Evolutionary conservation across 2,329 filamentous ascomycete genomes (phyloP).

Genomic region (Aureobasidium namibiae): DNA sequence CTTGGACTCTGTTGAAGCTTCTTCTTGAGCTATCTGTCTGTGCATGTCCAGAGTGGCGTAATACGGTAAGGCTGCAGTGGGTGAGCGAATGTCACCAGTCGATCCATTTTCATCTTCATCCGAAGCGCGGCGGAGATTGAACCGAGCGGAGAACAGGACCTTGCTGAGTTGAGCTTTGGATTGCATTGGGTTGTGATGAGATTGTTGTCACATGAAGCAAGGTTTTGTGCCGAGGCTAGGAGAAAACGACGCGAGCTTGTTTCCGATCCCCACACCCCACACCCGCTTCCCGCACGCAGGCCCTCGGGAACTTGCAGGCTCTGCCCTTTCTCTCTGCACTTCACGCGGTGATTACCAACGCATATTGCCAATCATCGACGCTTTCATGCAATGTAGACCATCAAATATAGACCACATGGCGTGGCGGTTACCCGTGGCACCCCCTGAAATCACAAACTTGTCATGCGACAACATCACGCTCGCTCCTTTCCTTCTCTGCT

Average conservation of each 20-base stretch:
- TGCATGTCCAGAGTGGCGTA: not conserved
- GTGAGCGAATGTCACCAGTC: not conserved
- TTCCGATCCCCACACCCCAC: not conserved
- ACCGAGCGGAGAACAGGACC: not conserved
- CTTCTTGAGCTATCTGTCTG: not conserved
- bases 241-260: not conserved
- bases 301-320: not conserved
- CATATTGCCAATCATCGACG: not conserved
- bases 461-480: not conserved
- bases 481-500: not conserved
- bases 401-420: slow-evolving; percentile 3
- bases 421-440: not conserved
- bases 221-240: not conserved
- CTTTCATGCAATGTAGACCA: not conserved
- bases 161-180: not conserved
- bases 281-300: not conserved
- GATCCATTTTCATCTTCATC: not conserved
- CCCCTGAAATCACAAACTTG: not conserved
- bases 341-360: not conserved
- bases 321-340: not conserved
- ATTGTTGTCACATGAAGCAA: not conserved
- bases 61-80: not conserved
- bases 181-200: not conserved
- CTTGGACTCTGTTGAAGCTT: not conserved
- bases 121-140: not conserved